Base-by-base conservation (phyloP, 192 early-diverging fungal genomes). In the Allomyces macrogynus region DNA sequence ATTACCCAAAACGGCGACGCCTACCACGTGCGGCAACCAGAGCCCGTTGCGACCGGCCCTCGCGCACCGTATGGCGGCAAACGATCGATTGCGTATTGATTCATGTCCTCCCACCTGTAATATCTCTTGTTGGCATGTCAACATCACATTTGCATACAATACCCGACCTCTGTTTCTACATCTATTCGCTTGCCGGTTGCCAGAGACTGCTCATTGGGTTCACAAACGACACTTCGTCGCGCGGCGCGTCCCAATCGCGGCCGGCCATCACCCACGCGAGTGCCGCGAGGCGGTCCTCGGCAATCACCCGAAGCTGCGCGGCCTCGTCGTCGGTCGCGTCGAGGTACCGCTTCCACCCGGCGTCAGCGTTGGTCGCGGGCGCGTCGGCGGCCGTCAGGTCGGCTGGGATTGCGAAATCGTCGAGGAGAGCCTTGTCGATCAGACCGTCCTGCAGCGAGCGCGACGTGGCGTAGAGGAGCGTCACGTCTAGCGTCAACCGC, bases 11-110 rank as follows among this genome's bases (percentile, higher is more conserved):
- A 91, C 67, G 89, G 89, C 71, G 93, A 96, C 72, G 32, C 32
- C 32, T 96, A 96, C 75, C 89, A 93, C 77, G 75, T 93, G 76
- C 82, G 93, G 66, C 84, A 92, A 81, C 91, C 91, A 10, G 91
- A 93, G 43, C 80, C 85, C 27, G 77, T 91, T 66, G 88, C 88
- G 65, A 78, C 83, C 10, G 76, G 74, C 24, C 32, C 32, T 2
- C 32, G 32, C 32, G 32, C 32, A 40, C 32, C 32, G 32, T 40
- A 40, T 40, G 32, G 32, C 32, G 32, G 32, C 3, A 40, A 40
- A 8, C 32, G 32, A 40, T 40, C 32, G 32, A 40, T 40, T 7
- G 3, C 32, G 32, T 40, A 40, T 40, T 40, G 26, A 26, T 26
- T 26, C 4, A 40, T 40, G 32, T 8, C 32, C 8, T 3, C 32